These are phyloP conservation scores for Kodamaea kaohsiungensis DNA, from an alignment of 805 yeast species.

Conservation along the genomic window DNA sequence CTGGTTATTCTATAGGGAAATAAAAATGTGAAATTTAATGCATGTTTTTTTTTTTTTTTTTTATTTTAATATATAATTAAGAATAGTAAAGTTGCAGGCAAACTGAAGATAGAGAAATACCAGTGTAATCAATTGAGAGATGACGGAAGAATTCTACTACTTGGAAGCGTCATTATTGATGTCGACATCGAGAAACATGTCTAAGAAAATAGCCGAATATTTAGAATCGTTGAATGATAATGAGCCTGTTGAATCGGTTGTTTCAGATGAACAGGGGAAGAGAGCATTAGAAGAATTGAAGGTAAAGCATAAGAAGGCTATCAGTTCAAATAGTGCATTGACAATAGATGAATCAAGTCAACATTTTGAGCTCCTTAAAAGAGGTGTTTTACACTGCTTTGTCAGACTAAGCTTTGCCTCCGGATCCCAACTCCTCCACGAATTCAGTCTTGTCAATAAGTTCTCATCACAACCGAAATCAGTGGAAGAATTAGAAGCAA, in stretches of 20 bases:
- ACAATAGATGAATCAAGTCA: background rate
- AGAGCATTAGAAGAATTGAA: background rate
- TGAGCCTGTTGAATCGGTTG: too few relatives aligned
- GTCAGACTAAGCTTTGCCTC: background rate
- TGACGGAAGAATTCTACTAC: background rate
- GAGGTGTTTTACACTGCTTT: background rate
- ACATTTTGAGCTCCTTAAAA: background rate
- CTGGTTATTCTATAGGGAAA: conserved; percentile 20
- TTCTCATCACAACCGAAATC: conserved; percentile 28
- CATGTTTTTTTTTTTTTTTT: too few relatives aligned
- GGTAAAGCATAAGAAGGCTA: background rate
- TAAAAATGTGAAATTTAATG: background rate
- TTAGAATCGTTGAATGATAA: background rate
- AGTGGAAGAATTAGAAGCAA: conserved; percentile 19
- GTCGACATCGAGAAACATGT: background rate
- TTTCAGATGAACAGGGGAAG: too few relatives aligned
- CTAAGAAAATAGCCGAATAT: background rate
- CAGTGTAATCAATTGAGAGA: too few relatives aligned
- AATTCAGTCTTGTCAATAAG: conserved; percentile 5
- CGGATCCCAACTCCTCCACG: conserved; percentile 5
- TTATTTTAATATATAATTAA: too few relatives aligned
- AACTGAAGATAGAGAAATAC: too few relatives aligned
- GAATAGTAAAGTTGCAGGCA: too few relatives aligned
- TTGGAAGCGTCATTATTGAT: background rate
- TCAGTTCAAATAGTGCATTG: background rate